Conservation (phyloP, 108 stramenopile genomes). For the Skeletonema marinoi region DNA sequence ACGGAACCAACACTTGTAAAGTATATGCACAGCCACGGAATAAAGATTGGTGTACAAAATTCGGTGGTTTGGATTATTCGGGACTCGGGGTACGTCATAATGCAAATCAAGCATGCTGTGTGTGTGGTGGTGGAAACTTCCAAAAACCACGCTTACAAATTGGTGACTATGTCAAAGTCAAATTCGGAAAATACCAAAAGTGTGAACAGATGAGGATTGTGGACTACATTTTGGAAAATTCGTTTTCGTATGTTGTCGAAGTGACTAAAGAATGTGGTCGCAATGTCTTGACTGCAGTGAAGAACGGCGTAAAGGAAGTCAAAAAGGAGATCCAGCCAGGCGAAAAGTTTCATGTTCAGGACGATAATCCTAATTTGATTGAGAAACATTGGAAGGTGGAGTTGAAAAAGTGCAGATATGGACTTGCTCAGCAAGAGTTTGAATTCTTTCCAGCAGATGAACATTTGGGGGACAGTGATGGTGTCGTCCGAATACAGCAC, state of each 20-base stretch:
- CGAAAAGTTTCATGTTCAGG: not conserved
- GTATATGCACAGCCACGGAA: constrained; percentile 20
- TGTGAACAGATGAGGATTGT: constrained; percentile 23
- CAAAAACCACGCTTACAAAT: constrained; percentile 19
- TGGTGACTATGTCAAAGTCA: constrained; percentile 30
- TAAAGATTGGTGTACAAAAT: constrained; percentile 8
- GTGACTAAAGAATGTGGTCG: constrained; percentile 26
- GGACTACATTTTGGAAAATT: not conserved
- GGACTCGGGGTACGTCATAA: not conserved
- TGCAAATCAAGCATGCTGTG: constrained; percentile 44
- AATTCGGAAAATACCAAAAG: not conserved
- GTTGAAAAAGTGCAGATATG: constrained; percentile 39
- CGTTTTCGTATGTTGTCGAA: constrained; percentile 25
- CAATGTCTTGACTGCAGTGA: not conserved
- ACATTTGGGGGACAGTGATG: not conserved
- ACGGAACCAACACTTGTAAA: constrained; percentile 44
- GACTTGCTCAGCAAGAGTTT: constrained; percentile 31
- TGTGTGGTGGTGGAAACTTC: constrained; percentile 34
- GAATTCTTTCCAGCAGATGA: constrained; percentile 1
- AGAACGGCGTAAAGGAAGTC: not conserved
- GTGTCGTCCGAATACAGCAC: constrained; percentile 29
- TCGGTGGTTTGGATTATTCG: constrained; percentile 11
- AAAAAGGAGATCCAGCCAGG: constrained; percentile 11
- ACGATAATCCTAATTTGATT: constrained; percentile 22
- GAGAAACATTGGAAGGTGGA: constrained; percentile 27